These are phyloP conservation scores for Auxenochlorella pyrenoidosa DNA, from an alignment of 139 green algal species.

Conservation along the genomic window DNA sequence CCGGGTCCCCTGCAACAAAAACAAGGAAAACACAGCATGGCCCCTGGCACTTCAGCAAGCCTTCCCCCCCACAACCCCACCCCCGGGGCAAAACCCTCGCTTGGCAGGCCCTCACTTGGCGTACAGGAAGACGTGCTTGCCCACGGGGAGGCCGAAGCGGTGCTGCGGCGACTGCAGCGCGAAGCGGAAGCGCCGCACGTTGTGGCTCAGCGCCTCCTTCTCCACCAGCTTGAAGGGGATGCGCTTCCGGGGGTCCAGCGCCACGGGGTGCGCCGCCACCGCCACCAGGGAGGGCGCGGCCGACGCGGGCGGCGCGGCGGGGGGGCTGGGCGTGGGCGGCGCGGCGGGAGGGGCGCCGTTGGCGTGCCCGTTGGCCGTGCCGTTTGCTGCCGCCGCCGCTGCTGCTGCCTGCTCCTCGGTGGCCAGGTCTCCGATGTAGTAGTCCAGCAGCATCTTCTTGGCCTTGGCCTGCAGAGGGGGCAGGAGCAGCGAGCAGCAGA, in stretches of 20 bases:
- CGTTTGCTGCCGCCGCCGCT: conserved; percentile 15
- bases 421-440: conserved; percentile 74
- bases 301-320: not conserved
- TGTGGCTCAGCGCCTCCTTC: conserved; percentile 84
- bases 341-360: not conserved
- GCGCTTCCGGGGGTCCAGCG: conserved; percentile 86
- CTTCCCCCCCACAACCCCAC: too few species aligned
- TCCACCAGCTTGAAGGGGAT: conserved; percentile 83
- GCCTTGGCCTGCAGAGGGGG: conserved; percentile 63
- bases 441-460: conserved; percentile 85
- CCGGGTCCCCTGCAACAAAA: too few species aligned
- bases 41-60: too few species aligned
- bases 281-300: not conserved
- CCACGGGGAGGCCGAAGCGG: conserved; percentile 90
- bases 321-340: not conserved
- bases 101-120: conserved; percentile 69
- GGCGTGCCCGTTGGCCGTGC: not conserved
- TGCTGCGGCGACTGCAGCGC: conserved; percentile 88
- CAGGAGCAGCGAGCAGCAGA: too few species aligned
- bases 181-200: conserved; percentile 94
- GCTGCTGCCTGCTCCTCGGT: conserved; percentile 22
- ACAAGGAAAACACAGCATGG: too few species aligned
- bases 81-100: too few species aligned
- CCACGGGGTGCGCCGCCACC: conserved; percentile 47
- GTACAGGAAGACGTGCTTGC: conserved; percentile 97